These are phyloP conservation scores for Chlamydomonas reinhardtii DNA, from an alignment of 163 green algal genomes.

Conservation along the genomic window DNA sequence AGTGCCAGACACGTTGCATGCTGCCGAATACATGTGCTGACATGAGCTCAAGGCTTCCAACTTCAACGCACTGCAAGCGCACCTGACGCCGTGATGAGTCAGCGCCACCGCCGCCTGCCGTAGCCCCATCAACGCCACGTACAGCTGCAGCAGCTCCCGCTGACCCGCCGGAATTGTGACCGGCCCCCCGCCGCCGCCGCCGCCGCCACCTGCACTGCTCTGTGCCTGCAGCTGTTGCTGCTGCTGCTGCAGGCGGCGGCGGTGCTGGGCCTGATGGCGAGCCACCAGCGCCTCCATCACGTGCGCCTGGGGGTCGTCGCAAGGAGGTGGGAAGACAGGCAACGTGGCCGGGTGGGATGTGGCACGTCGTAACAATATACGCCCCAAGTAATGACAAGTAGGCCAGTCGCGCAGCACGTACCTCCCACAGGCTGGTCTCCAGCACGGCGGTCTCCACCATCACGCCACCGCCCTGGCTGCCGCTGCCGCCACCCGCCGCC, in stretches of 20 bases:
- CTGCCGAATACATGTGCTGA: too few relatives aligned
- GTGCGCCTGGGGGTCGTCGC: too few relatives aligned
- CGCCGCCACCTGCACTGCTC: too few relatives aligned
- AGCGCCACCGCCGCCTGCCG: slow-evolving; percentile 32
- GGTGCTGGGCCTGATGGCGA: slow-evolving; percentile 2
- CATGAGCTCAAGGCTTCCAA: too few relatives aligned
- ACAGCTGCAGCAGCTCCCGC: background rate
- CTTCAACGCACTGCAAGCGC: too few relatives aligned
- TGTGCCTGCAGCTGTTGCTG: background rate
- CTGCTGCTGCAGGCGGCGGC: background rate
- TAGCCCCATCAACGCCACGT: slow-evolving; percentile 32
- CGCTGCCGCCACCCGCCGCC: background rate
- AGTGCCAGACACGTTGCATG: too few relatives aligned
- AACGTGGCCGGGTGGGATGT: background rate
- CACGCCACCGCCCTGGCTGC: background rate
- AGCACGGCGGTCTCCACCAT: slow-evolving; percentile 2
- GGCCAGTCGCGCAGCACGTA: background rate
- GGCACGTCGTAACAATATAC: too few relatives aligned
- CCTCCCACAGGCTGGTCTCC: slow-evolving; percentile 33
- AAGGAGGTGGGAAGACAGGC: too few relatives aligned
- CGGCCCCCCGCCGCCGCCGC: too few relatives aligned
- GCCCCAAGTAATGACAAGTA: background rate
- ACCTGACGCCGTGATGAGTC: slow-evolving; percentile 26
- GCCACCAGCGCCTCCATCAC: slow-evolving; percentile 17
- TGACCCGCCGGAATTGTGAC: background rate